These are phyloP conservation scores for Reticulascus tulasneorum DNA, from an alignment of 2,329 filamentous ascomycete genomes.

Conservation along the genomic window DNA sequence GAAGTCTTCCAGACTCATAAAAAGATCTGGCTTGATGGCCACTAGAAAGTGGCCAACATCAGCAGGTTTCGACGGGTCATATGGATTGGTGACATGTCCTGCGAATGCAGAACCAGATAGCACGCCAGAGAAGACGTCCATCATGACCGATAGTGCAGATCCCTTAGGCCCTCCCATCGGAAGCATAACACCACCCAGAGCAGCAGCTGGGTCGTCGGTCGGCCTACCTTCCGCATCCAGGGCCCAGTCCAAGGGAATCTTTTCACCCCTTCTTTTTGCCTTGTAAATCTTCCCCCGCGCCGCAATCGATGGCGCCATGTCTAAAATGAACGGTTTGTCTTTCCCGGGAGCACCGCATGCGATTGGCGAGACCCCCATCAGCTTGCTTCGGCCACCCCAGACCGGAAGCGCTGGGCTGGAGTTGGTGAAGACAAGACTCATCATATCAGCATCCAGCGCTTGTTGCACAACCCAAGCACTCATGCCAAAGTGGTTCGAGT, in stretches of 20 bases:
- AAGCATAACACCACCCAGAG: constrained; percentile 75
- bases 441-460: constrained; percentile 67
- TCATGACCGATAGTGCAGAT: constrained; percentile 73
- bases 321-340: constrained; percentile 64
- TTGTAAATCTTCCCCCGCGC: constrained; percentile 72
- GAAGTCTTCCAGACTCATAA: constrained; percentile 68
- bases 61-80: constrained; percentile 64
- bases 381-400: constrained; percentile 63
- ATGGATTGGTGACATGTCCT: constrained; percentile 71
- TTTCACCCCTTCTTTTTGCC: constrained; percentile 61
- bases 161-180: constrained; percentile 85
- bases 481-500: constrained; percentile 84
- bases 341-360: constrained; percentile 69
- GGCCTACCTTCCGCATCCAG: constrained; percentile 64
- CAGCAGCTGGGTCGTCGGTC: constrained; percentile 69
- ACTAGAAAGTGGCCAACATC: constrained; percentile 74
- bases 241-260: constrained; percentile 71
- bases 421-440: constrained; percentile 69
- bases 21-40: constrained; percentile 70
- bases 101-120: constrained; percentile 75
- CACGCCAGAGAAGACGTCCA: constrained; percentile 83
- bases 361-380: constrained; percentile 71
- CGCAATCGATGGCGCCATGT: constrained; percentile 68
- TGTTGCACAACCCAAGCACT: constrained; percentile 75
- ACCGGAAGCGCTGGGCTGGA: constrained; percentile 68